Evolutionary conservation across 2,329 filamentous ascomycete genomes (phyloP).

Genomic region (Neofusicoccum parvum): DNA sequence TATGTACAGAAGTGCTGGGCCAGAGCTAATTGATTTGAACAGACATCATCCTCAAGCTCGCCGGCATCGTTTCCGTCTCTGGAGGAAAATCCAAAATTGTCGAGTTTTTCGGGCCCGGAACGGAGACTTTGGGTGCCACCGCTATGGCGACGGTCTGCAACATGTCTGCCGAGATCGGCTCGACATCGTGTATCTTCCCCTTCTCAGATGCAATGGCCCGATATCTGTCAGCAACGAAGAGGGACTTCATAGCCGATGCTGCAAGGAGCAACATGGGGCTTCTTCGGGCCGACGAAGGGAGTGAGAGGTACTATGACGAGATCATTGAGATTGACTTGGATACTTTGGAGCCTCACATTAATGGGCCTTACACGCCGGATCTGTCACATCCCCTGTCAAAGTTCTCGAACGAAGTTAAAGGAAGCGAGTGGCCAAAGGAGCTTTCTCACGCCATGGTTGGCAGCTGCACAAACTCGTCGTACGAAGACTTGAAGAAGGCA

Average conservation of each 20-base stretch:
- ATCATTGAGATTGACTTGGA: conserved; percentile 40
- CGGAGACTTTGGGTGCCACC: conserved; percentile 36
- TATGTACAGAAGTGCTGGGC: too few relatives aligned
- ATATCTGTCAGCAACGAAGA: conserved; percentile 36
- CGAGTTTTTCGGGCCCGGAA: conserved; percentile 42
- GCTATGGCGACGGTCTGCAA: conserved; percentile 44
- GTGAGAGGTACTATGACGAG: conserved; percentile 37
- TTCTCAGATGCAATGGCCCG: conserved; percentile 37
- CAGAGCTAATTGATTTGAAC: too few relatives aligned
- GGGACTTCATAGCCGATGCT: conserved; percentile 28
- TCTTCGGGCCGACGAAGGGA: conserved; percentile 33
- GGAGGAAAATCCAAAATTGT: conserved; percentile 41
- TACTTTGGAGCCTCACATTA: conserved; percentile 39
- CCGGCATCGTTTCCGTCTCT: conserved; percentile 38
- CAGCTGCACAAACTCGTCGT: conserved; percentile 43
- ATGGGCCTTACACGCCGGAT: conserved; percentile 41
- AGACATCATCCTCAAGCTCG: conserved; percentile 32
- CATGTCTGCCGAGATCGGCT: conserved; percentile 43
- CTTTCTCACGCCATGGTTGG: too few relatives aligned
- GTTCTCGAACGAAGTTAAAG: too few relatives aligned
- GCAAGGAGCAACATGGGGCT: conserved; percentile 29
- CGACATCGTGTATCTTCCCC: conserved; percentile 42
- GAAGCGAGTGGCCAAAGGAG: too few relatives aligned
- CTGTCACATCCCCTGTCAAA: conserved; percentile 24
- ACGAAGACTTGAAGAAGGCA: conserved; percentile 39